Conservation (phyloP, 2,329 filamentous ascomycete species). For the Aspergillus pseudotamarii region DNA sequence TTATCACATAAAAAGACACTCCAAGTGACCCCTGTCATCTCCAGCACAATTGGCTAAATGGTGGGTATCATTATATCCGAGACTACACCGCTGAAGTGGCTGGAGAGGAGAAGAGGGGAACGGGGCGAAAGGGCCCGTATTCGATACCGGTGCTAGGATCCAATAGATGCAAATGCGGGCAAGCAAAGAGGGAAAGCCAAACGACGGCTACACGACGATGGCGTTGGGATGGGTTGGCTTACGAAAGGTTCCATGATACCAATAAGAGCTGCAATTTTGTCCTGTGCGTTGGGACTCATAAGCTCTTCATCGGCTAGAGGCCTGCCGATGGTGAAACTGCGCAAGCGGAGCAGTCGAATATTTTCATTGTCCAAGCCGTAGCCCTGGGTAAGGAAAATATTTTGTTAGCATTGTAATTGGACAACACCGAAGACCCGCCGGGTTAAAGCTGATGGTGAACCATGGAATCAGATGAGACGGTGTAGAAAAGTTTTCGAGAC, state of each 20-base stretch:
- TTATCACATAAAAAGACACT: slow-evolving; percentile 6
- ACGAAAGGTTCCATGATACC: slow-evolving; percentile 76
- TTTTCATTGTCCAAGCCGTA: slow-evolving; percentile 75
- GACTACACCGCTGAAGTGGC: slow-evolving; percentile 24
- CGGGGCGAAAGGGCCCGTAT: slow-evolving; percentile 15
- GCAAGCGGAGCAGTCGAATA: slow-evolving; percentile 77
- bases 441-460: slow-evolving; percentile 33
- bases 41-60: slow-evolving; percentile 11
- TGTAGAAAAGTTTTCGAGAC: slow-evolving; percentile 28
- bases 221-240: slow-evolving; percentile 58
- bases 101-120: slow-evolving; percentile 18
- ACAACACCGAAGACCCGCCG: slow-evolving; percentile 18
- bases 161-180: slow-evolving; percentile 29
- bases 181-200: slow-evolving; percentile 23
- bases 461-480: slow-evolving; percentile 44
- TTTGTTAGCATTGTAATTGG: slow-evolving; percentile 26
- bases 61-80: slow-evolving; percentile 23
- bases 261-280: slow-evolving; percentile 67
- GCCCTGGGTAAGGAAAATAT: slow-evolving; percentile 56
- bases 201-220: slow-evolving; percentile 25
- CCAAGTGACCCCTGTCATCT: slow-evolving; percentile 12
- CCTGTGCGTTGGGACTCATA: slow-evolving; percentile 62
- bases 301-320: slow-evolving; percentile 69
- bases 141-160: slow-evolving; percentile 24
- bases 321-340: slow-evolving; percentile 74